Base-by-base conservation (phyloP, 1,139 yeast genomes). In the Blastobotrys buckinghamii region DNA sequence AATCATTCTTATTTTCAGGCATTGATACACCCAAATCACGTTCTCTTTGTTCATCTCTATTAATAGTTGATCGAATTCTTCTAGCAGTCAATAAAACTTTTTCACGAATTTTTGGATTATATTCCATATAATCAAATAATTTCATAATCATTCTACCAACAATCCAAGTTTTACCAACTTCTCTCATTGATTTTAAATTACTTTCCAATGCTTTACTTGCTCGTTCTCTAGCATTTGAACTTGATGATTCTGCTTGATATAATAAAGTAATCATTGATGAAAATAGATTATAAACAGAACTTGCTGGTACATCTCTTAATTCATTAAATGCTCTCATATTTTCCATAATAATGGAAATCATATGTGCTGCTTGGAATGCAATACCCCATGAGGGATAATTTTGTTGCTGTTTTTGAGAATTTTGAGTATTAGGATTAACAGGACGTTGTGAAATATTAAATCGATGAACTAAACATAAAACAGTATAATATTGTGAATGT, bases 321-420 rank as follows among this genome's bases (percentile, higher is more conserved):
- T 78, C 77, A 50, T 76, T 74, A 45, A 76, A 72, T 42, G 76
- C 78, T 34, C 76, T 65, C 53, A 85, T 59, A 51, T 78, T 79
- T 51, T 82, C 83, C 42, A 80, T 71, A 48, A 85, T 82, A 52
- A 81, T 73, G 6, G 85, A 78, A 54, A 85, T 82, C 84, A 84
- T 83, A 60, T 87, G 79, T 1, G 94, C 88, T 0, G 95, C 88
- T 64, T 84, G 90, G 70, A 85, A 85, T 2, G 90, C 84, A 53
- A 86, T 84, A 13, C 92, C 89, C 85, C 92, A 82, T 7, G 88
- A 80, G 1, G 92, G 89, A 63, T 82, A 83, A 54, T 57, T 53
- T 49, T 59, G 38, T 58, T 50, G 49, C 15, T 40, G 43, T 29
- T 48, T 17, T 34, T 49, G 43, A 33, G 19, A 15, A 26, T 15